Evolutionary conservation across 2,329 filamentous ascomycete species (phyloP), one percentile per base, ranked within the genome.

Genomic region (Curvularia verruculosa): DNA sequence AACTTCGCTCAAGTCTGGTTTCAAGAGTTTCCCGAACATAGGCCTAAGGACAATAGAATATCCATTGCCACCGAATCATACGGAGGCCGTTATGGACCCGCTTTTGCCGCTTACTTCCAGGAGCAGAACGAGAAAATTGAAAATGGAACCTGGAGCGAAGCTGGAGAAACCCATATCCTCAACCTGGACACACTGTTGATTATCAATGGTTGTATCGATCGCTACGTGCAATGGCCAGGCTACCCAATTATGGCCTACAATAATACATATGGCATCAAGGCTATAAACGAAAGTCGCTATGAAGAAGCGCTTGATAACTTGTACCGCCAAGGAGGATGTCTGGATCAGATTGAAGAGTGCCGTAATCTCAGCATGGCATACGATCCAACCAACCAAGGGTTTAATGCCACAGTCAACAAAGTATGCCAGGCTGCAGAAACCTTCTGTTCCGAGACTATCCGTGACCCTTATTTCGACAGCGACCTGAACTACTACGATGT

Each of bases 1-100:
- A 80, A 70, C 64, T 86, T 87, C 71, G 79, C 83, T 0, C 85
- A 87, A 67, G 80, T 81, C 1, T 90, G 87, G 79, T 85, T 87
- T 52, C 79, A 83, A 4, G 82, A 85, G 28, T 90, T 90, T 56
- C 86, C 85, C 0, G 79, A 81, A 28, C 89, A 89, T 67, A 81
- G 84, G 68, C 82, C 82, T 3, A 82, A 83, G 41, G 82, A 87
- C 57, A 82, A 85, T 56, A 80, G 81, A 3, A 77, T 87, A 52
- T 84, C 82, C 50, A 80, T 82, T 5, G 74, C 75, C 10, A 79
- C 78, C 0, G 75, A 79, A 60, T 83, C 80, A 0, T 87, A 87
- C 58, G 85, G 84, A 24, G 84, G 84, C 2, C n/a, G 84, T 54
- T 86, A 84, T 63, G 83, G 83, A 1, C 85, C 85, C 0, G 82